Conservation (phyloP, 257 asterid genomes). For the Solanum neorickii region DNA sequence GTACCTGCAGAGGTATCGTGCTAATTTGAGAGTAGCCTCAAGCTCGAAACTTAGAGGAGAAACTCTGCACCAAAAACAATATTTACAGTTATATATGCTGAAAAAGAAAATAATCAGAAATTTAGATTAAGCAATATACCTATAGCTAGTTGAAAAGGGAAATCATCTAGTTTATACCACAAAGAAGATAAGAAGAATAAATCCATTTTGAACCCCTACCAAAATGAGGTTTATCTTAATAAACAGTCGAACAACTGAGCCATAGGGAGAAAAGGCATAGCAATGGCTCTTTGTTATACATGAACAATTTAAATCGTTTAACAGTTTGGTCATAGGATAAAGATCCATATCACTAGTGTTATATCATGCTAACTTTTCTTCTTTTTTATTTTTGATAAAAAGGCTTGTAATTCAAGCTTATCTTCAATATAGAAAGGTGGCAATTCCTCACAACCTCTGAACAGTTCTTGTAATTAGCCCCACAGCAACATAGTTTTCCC, state of each 20-base stretch:
- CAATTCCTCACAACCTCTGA: neutral
- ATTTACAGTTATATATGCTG: neutral
- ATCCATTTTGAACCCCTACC: neutral
- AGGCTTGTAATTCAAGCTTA: neutral
- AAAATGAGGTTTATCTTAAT: neutral
- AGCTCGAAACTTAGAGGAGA: conserved; percentile 98
- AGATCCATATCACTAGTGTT: neutral
- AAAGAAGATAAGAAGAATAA: neutral
- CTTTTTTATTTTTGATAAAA: neutral
- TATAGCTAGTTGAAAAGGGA: neutral
- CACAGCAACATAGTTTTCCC: neutral
- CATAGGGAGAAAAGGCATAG: neutral
- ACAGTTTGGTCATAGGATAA: neutral
- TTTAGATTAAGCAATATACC: neutral
- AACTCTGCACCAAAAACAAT: conserved; percentile 44
- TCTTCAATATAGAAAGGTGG: neutral
- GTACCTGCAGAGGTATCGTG: conserved; percentile 97
- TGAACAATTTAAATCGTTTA: neutral
- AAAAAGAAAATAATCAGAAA: neutral
- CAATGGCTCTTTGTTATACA: neutral
- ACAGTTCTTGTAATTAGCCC: neutral
- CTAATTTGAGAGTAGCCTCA: conserved; percentile 91
- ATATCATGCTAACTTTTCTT: neutral
- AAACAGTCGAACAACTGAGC: neutral
- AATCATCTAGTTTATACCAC: neutral